These are phyloP conservation scores for Geotrichum carabidarum DNA, from an alignment of 1,139 yeast species.

Conservation along the genomic window DNA sequence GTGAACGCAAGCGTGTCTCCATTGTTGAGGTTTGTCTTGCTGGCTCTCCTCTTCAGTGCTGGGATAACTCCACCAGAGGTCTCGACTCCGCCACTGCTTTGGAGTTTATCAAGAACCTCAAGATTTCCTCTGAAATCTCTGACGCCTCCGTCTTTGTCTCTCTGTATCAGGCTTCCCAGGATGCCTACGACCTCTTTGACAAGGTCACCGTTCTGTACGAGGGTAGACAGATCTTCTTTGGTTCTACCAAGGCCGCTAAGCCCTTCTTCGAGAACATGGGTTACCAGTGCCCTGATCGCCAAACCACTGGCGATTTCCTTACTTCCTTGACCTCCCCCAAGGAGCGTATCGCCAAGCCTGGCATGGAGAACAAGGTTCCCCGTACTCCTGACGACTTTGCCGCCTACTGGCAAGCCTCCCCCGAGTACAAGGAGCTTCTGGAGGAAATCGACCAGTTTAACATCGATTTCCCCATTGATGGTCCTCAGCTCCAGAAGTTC, in stretches of 20 bases:
- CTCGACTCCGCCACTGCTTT: slow-evolving; percentile 71
- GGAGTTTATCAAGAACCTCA: slow-evolving; percentile 66
- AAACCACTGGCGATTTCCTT: slow-evolving; percentile 77
- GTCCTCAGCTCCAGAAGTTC: slow-evolving; percentile 35
- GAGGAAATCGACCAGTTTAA: slow-evolving; percentile 42
- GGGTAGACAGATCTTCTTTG: slow-evolving; percentile 74
- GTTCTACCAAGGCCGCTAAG: slow-evolving; percentile 56
- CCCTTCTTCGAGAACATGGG: slow-evolving; percentile 63
- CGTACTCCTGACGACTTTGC: slow-evolving; percentile 65
- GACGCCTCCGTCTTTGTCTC: slow-evolving; percentile 66
- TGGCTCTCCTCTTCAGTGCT: slow-evolving; percentile 60
- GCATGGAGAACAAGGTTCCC: slow-evolving; percentile 62
- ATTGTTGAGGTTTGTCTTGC: slow-evolving; percentile 65
- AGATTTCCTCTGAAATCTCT: slow-evolving; percentile 55
- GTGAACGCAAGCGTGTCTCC: slow-evolving; percentile 79
- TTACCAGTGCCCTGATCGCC: slow-evolving; percentile 65
- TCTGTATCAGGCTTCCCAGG: slow-evolving; percentile 78
- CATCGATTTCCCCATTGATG: slow-evolving; percentile 27
- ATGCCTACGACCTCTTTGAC: slow-evolving; percentile 69
- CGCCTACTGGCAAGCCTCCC: slow-evolving; percentile 57
- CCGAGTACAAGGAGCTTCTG: slow-evolving; percentile 43
- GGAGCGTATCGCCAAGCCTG: slow-evolving; percentile 54
- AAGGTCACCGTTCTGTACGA: slow-evolving; percentile 67
- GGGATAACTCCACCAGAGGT: slow-evolving; percentile 76
- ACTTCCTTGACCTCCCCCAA: slow-evolving; percentile 73